These are phyloP conservation scores for Sporothrix phasma DNA, from an alignment of 2,329 filamentous ascomycete species.

Conservation along the genomic window DNA sequence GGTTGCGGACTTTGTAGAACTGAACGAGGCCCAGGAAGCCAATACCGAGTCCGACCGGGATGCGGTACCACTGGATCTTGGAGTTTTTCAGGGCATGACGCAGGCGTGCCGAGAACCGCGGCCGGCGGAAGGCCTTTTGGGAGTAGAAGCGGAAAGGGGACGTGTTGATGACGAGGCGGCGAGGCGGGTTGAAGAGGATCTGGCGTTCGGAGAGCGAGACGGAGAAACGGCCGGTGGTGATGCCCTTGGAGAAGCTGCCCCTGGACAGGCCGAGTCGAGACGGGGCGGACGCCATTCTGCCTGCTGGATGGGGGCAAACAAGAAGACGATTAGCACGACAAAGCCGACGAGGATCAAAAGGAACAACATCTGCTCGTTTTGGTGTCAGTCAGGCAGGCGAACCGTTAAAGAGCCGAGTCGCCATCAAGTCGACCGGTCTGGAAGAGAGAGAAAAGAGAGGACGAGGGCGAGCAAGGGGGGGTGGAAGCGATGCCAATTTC, in stretches of 20 bases:
- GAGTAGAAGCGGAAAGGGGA: conserved; percentile 28
- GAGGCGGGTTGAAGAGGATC: conserved; percentile 16
- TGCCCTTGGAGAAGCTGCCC: conserved; percentile 18
- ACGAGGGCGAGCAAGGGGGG: neutral
- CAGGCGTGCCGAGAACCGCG: conserved; percentile 42
- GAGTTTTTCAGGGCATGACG: conserved; percentile 40
- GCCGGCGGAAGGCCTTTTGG: conserved; percentile 35
- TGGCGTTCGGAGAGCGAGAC: conserved; percentile 18
- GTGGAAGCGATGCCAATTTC: conserved; percentile 12
- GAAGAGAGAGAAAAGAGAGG: neutral
- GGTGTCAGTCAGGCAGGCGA: conserved; percentile 7
- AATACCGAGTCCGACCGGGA: conserved; percentile 77
- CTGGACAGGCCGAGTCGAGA: conserved; percentile 20
- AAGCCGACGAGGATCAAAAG: conserved; percentile 11
- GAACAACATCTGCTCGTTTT: conserved; percentile 12
- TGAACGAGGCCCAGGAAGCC: conserved; percentile 75
- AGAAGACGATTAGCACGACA: conserved; percentile 15
- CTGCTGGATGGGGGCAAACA: conserved; percentile 14
- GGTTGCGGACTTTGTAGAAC: conserved; percentile 61
- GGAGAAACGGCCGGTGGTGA: conserved; percentile 16
- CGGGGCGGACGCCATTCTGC: conserved; percentile 18
- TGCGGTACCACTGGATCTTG: conserved; percentile 77
- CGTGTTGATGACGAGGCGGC: conserved; percentile 11
- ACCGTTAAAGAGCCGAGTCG: conserved; percentile 14
- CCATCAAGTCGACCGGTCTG: conserved; percentile 11